These are phyloP conservation scores for Trypanosoma grayi DNA, from an alignment of 208 protist genomes.

Conservation along the genomic window DNA sequence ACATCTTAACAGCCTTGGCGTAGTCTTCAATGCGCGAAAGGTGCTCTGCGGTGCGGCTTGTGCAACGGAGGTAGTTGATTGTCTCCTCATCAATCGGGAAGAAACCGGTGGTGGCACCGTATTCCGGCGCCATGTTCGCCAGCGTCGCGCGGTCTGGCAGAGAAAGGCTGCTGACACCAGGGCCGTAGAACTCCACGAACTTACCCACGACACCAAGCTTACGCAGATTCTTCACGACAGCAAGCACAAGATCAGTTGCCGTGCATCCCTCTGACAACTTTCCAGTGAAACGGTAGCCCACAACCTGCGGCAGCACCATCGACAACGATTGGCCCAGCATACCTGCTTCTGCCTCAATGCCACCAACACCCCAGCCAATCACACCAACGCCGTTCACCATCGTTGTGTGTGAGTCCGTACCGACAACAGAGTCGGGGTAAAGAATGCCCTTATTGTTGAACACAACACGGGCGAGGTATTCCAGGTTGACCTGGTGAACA, in stretches of 20 bases:
- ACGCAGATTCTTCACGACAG: constrained; percentile 90
- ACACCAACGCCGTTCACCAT: constrained; percentile 97
- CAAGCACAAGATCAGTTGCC: constrained; percentile 96
- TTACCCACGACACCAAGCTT: constrained; percentile 96
- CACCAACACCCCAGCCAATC: constrained; percentile 96
- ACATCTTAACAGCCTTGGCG: constrained; percentile 84
- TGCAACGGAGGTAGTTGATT: constrained; percentile 91
- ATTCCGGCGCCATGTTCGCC: constrained; percentile 98
- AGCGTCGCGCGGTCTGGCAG: constrained; percentile 94
- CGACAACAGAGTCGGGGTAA: constrained; percentile 97
- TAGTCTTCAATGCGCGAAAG: constrained; percentile 91
- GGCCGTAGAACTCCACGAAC: constrained; percentile 97
- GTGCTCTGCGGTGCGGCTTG: constrained; percentile 74
- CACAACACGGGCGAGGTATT: constrained; percentile 95
- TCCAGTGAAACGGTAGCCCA: constrained; percentile 94
- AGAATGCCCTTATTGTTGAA: constrained; percentile 91
- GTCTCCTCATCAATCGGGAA: constrained; percentile 96
- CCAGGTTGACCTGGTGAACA: constrained; percentile 97
- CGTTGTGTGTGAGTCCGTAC: constrained; percentile 96
- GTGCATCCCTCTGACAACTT: constrained; percentile 90
- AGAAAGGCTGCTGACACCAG: constrained; percentile 87
- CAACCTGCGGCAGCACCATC: constrained; percentile 95
- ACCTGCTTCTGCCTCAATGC: constrained; percentile 96
- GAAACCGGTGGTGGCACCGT: constrained; percentile 95
- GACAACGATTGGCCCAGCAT: constrained; percentile 96